Conservation (phyloP, 441 rosid species). For the Omphalea diandra region DNA sequence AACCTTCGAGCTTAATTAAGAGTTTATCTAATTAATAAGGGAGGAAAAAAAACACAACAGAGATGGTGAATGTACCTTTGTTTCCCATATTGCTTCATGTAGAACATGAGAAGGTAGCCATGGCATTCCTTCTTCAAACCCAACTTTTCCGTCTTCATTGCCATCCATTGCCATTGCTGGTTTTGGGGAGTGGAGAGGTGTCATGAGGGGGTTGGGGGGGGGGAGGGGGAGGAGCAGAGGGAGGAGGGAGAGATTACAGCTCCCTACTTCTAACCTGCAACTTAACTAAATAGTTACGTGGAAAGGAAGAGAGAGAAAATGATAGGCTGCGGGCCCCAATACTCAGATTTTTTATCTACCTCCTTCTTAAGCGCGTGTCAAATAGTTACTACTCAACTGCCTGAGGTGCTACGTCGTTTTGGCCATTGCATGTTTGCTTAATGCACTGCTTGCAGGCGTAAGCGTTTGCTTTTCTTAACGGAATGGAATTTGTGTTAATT, state of each 20-base stretch:
- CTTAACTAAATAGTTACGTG: conserved; percentile 51
- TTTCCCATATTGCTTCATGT: conserved; percentile 43
- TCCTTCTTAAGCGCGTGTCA: conserved; percentile 7
- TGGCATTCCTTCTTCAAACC: conserved; percentile 50
- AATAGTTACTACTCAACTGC: not conserved
- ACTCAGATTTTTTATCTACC: not conserved
- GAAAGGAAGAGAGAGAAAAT: not conserved
- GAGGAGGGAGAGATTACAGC: conserved; percentile 28
- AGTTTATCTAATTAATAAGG: no score
- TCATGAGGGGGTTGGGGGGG: no score
- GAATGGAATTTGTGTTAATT: not conserved
- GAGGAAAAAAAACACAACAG: no score
- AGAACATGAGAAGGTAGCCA: conserved; percentile 53
- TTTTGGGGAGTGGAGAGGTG: no score
- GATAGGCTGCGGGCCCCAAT: conserved; percentile 2
- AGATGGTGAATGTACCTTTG: conserved; percentile 29
- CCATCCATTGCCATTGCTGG: no score
- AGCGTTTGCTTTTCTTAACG: no score
- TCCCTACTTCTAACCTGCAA: conserved; percentile 83
- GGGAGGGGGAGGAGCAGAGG: no score
- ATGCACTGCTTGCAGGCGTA: no score
- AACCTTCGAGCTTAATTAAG: no score
- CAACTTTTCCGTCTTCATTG: conserved; percentile 34
- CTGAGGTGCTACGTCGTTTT: not conserved
- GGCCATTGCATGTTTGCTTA: rapidly evolving